These are phyloP conservation scores for Colletotrichum sp. DNA, from an alignment of 2,329 filamentous ascomycete genomes.

Conservation along the genomic window DNA sequence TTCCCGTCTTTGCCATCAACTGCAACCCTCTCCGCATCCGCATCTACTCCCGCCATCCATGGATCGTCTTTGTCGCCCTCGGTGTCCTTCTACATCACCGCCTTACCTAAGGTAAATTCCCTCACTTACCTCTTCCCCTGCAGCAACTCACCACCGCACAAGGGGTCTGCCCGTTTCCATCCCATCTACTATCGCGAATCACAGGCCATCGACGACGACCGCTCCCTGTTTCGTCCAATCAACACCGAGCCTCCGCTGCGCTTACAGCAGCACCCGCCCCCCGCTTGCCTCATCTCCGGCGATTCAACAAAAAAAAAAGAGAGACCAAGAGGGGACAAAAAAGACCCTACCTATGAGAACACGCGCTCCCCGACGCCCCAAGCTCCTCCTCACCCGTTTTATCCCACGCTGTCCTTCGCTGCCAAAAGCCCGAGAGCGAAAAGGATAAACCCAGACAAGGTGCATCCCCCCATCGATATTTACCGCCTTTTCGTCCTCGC, in stretches of 20 bases:
- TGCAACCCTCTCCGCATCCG: background rate
- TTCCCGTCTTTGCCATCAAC: background rate
- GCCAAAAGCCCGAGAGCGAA: background rate
- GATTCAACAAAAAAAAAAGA: slow-evolving; percentile 12
- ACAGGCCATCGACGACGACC: background rate
- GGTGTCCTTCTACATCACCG: background rate
- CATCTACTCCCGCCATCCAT: background rate
- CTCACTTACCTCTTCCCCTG: background rate
- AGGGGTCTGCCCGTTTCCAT: background rate
- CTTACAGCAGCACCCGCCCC: background rate
- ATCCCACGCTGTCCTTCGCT: background rate
- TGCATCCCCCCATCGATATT: background rate
- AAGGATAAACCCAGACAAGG: background rate
- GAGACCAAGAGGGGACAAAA: background rate
- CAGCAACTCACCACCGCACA: background rate
- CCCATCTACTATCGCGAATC: background rate
- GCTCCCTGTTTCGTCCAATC: background rate
- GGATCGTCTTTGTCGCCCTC: background rate
- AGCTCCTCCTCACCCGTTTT: slow-evolving; percentile 13
- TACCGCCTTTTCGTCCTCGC: slow-evolving; percentile 18
- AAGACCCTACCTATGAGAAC: background rate
- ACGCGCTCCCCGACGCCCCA: slow-evolving; percentile 8
- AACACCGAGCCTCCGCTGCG: background rate
- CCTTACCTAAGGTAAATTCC: background rate
- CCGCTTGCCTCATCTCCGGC: background rate